Evolutionary conservation across 2,329 filamentous ascomycete species (phyloP), one percentile per base, ranked within the genome.

Genomic region (Fonsecaea pugnacius): DNA sequence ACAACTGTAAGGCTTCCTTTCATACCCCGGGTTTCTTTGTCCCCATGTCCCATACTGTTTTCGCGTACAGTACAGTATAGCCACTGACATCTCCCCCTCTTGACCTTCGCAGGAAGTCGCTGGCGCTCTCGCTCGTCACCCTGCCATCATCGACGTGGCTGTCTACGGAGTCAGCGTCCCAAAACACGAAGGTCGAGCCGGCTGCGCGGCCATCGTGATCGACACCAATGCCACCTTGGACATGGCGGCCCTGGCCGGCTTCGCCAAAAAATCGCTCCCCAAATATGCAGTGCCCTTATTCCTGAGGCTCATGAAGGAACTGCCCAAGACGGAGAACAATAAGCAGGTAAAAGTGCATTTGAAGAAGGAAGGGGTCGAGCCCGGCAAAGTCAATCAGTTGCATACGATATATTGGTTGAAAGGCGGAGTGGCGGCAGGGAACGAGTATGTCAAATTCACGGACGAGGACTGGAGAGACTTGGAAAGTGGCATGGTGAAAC

Each of bases 1-100:
- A 92, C 90, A 0, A 87, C 84, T 58, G 92, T 38, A 38, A 38
- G 35, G 35, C 35, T 38, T 38, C n/a, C n/a, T n/a, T n/a, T n/a
- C n/a, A n/a, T n/a, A 12, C 4, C 35, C 14, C 35, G 35, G 14
- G 35, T 7, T 38, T 14, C 12, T 14, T 12, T 38, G 12, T 38
- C 5, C 35, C 35, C 12, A 12, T 38, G 6, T 38, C 35, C 35
- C 7, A 38, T 38, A 6, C 35, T 38, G 35, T 38, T 38, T 38
- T 38, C 35, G 35, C 5, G 8, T 12, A 38, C 35, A 38, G 35
- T n/a, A n/a, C n/a, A n/a, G n/a, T n/a, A n/a, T n/a, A n/a, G n/a
- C 35, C 35, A 38, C 35, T 38, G 35, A 38, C 12, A 10, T 38
- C 35, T 38, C 35, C 35, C 35, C 35, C 14, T 12, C 35, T 38